A percentile compares a stretch with the other conserved stretches of the same genome.
phyloP scores from a whole-genome alignment of 1,284 basidiomycete genomes.

The Thecaphora thlaspeos region DNA sequence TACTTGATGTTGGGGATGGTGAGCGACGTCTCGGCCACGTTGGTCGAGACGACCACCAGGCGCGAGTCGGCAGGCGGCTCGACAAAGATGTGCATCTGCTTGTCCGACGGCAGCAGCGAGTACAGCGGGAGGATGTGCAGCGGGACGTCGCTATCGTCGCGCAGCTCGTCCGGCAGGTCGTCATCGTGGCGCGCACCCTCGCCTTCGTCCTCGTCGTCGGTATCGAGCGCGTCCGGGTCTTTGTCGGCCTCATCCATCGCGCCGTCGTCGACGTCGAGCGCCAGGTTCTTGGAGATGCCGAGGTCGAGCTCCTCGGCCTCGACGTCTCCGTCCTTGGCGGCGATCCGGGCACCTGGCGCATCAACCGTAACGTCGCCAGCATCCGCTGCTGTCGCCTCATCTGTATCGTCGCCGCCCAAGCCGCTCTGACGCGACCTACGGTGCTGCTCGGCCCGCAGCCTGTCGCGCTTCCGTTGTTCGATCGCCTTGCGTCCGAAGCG shows the following conservation, averaged over 20 bases:
- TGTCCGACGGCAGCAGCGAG: constrained; percentile 70
- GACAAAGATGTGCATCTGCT: constrained; percentile 73
- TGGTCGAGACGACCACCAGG: constrained; percentile 73
- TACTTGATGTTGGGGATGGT: constrained; percentile 76
- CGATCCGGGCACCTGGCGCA: constrained; percentile 14
- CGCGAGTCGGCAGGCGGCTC: constrained; percentile 67
- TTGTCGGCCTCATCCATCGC: constrained; percentile 54
- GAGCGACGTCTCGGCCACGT: constrained; percentile 76
- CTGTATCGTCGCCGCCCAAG: constrained; percentile 8
- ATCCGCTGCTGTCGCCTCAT: constrained; percentile 5
- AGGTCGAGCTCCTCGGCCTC: constrained; percentile 82
- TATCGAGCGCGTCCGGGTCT: constrained; percentile 58
- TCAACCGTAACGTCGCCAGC: constrained; percentile 51
- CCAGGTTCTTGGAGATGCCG: constrained; percentile 62
- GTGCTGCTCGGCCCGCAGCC: constrained; percentile 15
- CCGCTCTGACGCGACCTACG: constrained; percentile 3
- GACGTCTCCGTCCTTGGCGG: constrained; percentile 60
- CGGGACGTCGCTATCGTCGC: constrained; percentile 43
- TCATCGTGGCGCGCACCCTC: constrained; percentile 35
- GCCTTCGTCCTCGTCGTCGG: constrained; percentile 37
- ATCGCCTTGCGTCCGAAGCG: constrained; percentile 72
- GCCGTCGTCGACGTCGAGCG: constrained; percentile 61
- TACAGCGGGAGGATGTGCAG: constrained; percentile 71
- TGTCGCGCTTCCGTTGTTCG: constrained; percentile 59
- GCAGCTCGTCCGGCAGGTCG: constrained; percentile 38